Evolutionary conservation across 2,329 filamentous ascomycete genomes (phyloP).

Genomic region (Chaetomium globosum): DNA sequence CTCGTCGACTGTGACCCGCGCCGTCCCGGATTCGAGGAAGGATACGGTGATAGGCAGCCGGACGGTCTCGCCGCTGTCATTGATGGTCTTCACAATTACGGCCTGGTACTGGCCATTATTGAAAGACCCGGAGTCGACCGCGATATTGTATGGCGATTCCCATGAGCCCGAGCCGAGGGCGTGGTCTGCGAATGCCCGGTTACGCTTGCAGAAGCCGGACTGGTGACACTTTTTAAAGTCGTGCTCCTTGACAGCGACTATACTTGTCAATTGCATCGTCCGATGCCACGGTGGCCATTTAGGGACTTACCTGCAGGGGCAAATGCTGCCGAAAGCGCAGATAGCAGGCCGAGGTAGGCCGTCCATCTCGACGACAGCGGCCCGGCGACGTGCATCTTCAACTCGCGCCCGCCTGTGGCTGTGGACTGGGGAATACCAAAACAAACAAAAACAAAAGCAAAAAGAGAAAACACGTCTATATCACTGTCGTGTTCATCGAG

Average conservation of each 20-base stretch:
- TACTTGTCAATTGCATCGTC: constrained; percentile 7
- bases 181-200: constrained; percentile 83
- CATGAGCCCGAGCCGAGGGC: constrained; percentile 69
- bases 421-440: constrained; percentile 14
- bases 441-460: neutral
- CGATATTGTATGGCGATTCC: constrained; percentile 78
- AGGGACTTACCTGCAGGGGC: constrained; percentile 61
- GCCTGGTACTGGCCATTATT: constrained; percentile 79
- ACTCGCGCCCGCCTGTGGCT: constrained; percentile 19
- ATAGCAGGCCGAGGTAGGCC: constrained; percentile 61
- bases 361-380: constrained; percentile 65
- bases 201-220: constrained; percentile 95
- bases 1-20: constrained; percentile 87
- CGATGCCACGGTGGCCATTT: neutral
- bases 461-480: constrained; percentile 17
- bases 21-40: constrained; percentile 86
- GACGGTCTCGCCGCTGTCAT: constrained; percentile 66
- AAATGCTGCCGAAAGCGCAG: constrained; percentile 62
- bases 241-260: constrained; percentile 87
- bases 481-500: constrained; percentile 24
- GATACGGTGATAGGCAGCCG: constrained; percentile 81
- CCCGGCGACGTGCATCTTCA: constrained; percentile 54
- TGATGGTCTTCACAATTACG: constrained; percentile 77
- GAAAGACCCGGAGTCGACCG: constrained; percentile 71
- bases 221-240: constrained; percentile 97